Conservation (phyloP, 1,139 yeast genomes). For the Blastobotrys indianensis region DNA sequence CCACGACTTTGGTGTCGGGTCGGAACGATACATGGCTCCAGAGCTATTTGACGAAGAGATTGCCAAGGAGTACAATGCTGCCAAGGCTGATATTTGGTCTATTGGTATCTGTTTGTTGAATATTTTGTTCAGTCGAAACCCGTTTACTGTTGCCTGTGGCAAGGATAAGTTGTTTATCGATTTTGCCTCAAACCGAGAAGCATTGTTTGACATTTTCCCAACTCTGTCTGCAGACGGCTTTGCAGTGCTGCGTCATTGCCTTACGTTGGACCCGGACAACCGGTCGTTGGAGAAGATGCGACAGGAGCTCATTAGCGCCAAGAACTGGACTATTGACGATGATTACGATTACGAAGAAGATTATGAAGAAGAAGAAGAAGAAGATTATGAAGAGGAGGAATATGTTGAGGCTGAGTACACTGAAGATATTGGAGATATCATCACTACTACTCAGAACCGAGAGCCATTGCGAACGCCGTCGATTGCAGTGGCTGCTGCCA, state of each 20-base stretch:
- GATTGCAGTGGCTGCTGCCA: conserved; percentile 16
- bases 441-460: conserved; percentile 32
- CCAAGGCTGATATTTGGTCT: conserved; percentile 90
- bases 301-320: conserved; percentile 52
- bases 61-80: conserved; percentile 67
- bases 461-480: conserved; percentile 41
- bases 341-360: conserved; percentile 36
- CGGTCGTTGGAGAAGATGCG: conserved; percentile 61
- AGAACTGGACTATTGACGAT: conserved; percentile 76
- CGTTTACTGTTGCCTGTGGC: conserved; percentile 75
- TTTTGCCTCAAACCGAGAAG: conserved; percentile 83
- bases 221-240: conserved; percentile 84
- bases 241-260: conserved; percentile 67
- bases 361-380: conserved; percentile 24
- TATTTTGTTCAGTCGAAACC: conserved; percentile 83
- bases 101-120: conserved; percentile 76
- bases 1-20: conserved; percentile 84
- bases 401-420: conserved; percentile 19
- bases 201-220: conserved; percentile 87
- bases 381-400: conserved; percentile 28
- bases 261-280: conserved; percentile 83
- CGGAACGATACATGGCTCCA: conserved; percentile 97
- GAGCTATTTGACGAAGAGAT: conserved; percentile 55
- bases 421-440: conserved; percentile 20
- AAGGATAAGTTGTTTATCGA: conserved; percentile 82